phyloP scores from a whole-genome alignment of 257 asterid genomes.

The Handroanthus guayacan region DNA sequence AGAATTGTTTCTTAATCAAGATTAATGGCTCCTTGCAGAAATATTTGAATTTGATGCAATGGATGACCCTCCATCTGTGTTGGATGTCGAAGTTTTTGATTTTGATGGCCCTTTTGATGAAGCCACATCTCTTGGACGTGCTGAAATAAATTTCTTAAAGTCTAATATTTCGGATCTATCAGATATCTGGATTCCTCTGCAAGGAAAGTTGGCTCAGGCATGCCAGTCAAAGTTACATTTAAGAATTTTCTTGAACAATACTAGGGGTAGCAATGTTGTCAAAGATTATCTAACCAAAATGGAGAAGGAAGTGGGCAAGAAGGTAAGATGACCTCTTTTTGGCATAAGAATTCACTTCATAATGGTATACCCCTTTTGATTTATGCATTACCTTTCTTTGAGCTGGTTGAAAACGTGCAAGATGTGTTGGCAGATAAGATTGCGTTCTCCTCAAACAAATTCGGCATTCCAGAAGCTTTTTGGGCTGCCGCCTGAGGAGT shows the following conservation, averaged over 20 bases:
- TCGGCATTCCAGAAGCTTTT: constrained; percentile 96
- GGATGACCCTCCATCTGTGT: constrained; percentile 97
- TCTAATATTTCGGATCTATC: constrained; percentile 82
- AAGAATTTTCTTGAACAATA: constrained; percentile 88
- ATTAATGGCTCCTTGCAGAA: constrained; percentile 61
- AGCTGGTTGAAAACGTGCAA: constrained; percentile 33
- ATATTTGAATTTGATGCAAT: constrained; percentile 98
- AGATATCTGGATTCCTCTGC: constrained; percentile 90
- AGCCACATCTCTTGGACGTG: constrained; percentile 87
- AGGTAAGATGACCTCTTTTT: constrained; percentile 58
- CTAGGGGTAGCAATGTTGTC: constrained; percentile 75
- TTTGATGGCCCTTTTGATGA: constrained; percentile 96
- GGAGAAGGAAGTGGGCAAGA: constrained; percentile 99
- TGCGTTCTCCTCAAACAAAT: constrained; percentile 98
- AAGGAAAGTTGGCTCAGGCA: constrained; percentile 96
- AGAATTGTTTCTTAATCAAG: constrained; percentile 34
- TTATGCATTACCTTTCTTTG: constrained; percentile 23
- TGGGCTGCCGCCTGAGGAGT: constrained; percentile 92
- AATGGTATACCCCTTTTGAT: constrained; percentile 10
- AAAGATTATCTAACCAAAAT: constrained; percentile 83
- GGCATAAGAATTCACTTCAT: constrained; percentile 25
- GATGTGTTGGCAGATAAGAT: constrained; percentile 62
- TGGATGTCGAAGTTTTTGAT: constrained; percentile 89
- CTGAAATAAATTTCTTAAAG: constrained; percentile 84
- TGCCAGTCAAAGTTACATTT: constrained; percentile 93